Base-by-base conservation (phyloP, 108 stramenopile genomes). In the Cylindrotheca closterium region DNA sequence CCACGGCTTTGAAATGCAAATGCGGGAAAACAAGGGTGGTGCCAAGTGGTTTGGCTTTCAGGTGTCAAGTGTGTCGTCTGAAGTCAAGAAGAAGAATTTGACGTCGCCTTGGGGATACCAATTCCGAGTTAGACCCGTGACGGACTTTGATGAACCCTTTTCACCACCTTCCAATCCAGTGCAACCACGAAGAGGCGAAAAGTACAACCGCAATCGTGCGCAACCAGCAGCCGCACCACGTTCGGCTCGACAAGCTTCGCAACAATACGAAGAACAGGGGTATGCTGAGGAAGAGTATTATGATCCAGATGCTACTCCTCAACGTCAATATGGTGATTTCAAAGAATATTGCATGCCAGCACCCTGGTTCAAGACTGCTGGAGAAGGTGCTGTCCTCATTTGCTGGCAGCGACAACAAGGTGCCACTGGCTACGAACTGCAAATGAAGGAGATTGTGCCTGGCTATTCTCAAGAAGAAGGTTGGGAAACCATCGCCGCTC, bases 381-480 rank as follows among this genome's bases (percentile, higher is more conserved):
- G 63, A n/a, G 74, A 79, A 46, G 66, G 75, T 54, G 69, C 89
- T 30, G 25, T 82, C 54, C 25, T 84, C 64, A 47, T 91, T 64
- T 68, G 80, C 48, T 81, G 86, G 82, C 55, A 72, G 68, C 32
- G 53, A 59, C 22, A 49, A 45, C 8, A 63, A 54, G 75, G 32
- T 21, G 63, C 25, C 18, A 68, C 60, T 17, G 54, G 45, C 8
- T 91, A 86, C 64, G 85, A 87, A 55, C 56, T 91, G 3, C 89
- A 91, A 80, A 88, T 91, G 89, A 59, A 86, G 57, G 83, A 79
- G 66, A 91, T 84, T 65, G 59, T 57, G 8, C 79, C 83, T 2
- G 65, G 74, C 8, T 55, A 67, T 12, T 47, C 42, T 23, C 47
- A 27, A 57, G 42, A 57, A 30, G 55, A 47, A 29, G 51, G 33